Conservation (phyloP, 306 rosid genomes). For the Calophaca sinica region DNA sequence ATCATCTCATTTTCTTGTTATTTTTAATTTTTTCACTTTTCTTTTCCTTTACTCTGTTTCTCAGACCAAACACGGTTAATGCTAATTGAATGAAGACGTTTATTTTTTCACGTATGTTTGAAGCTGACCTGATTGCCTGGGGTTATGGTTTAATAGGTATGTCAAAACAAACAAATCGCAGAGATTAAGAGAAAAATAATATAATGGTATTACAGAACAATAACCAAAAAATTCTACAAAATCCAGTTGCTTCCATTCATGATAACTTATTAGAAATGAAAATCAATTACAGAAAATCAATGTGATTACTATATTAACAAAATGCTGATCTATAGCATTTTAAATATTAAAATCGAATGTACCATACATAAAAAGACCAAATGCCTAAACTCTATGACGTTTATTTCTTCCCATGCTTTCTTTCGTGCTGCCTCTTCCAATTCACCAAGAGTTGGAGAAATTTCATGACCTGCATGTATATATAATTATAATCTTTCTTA, state of each 20-base stretch:
- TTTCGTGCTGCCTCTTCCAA: constrained; percentile 61
- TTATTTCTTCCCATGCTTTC: constrained; percentile 32
- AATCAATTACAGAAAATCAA: constrained; percentile 21
- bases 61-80: too few species aligned
- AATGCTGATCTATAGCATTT: background rate
- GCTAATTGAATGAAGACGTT: too few species aligned
- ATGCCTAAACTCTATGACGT: constrained; percentile 15
- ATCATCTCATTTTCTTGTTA: too few species aligned
- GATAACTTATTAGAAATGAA: constrained; percentile 27
- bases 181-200: background rate
- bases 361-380: background rate
- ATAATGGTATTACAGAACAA: background rate
- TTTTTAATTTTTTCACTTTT: too few species aligned
- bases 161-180: background rate
- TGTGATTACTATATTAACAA: background rate
- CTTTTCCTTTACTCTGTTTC: too few species aligned
- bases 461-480: constrained; percentile 74
- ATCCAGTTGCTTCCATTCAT: constrained; percentile 20
- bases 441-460: constrained; percentile 78
- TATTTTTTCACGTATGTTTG: too few species aligned
- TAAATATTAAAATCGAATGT: constrained; percentile 10
- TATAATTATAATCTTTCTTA: constrained; percentile 7
- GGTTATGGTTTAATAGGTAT: too few species aligned
- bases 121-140: too few species aligned
- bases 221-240: constrained; percentile 5